These are phyloP conservation scores for Syzygium jambos DNA, from an alignment of 345 rosid species.

Conservation along the genomic window DNA sequence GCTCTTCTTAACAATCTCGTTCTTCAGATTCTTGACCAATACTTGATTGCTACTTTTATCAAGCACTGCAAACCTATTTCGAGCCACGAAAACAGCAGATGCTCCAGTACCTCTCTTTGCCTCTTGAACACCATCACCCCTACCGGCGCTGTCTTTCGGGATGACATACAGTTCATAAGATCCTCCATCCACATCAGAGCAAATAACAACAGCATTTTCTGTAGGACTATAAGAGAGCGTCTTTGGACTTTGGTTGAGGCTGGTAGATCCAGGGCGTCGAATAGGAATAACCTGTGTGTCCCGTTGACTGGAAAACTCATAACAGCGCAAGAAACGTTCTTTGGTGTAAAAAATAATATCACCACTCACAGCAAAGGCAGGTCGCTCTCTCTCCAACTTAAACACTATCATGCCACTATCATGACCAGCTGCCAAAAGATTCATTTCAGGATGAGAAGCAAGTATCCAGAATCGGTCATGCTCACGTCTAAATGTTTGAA, in stretches of 20 bases:
- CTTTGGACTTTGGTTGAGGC: conserved; percentile 84
- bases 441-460: conserved; percentile 90
- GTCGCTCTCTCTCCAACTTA: conserved; percentile 93
- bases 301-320: conserved; percentile 64
- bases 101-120: conserved; percentile 84
- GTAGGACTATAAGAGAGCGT: conserved; percentile 91
- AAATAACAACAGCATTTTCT: conserved; percentile 77
- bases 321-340: conserved; percentile 76
- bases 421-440: conserved; percentile 95
- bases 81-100: conserved; percentile 77
- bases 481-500: conserved; percentile 93
- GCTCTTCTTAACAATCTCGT: conserved; percentile 76
- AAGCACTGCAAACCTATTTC: conserved; percentile 89
- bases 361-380: conserved; percentile 82
- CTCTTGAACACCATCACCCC: conserved; percentile 65
- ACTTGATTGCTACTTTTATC: conserved; percentile 88
- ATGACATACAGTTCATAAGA: conserved; percentile 81
- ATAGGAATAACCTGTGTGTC: conserved; percentile 81
- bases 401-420: conserved; percentile 97
- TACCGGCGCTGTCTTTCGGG: conserved; percentile 66
- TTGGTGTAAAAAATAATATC: conserved; percentile 67
- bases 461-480: conserved; percentile 97
- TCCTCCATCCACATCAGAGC: conserved; percentile 92
- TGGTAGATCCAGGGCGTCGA: conserved; percentile 67
- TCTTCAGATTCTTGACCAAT: conserved; percentile 62